Evolutionary conservation across 2,329 filamentous ascomycete genomes (phyloP).

Genomic region (Aspergillus neotritici): DNA sequence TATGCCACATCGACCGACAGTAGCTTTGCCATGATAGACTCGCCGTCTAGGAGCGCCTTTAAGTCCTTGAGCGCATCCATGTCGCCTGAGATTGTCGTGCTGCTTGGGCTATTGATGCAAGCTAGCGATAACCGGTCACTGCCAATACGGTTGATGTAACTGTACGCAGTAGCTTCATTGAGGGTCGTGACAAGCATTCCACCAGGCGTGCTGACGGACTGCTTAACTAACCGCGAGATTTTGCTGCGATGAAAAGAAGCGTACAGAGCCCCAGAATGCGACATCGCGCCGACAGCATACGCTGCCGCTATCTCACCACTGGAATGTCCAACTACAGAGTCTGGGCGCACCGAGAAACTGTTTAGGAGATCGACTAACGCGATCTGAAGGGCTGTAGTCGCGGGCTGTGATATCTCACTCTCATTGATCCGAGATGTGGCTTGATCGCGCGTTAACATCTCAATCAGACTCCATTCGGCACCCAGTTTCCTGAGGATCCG

Average conservation of each 20-base stretch:
- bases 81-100: constrained; percentile 18
- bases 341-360: constrained; percentile 40
- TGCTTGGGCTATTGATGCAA: constrained; percentile 16
- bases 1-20: constrained; percentile 15
- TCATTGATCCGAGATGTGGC: background rate
- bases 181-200: constrained; percentile 6
- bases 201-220: background rate
- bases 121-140: constrained; percentile 5
- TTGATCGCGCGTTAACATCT: background rate
- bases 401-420: constrained; percentile 7
- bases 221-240: too few relatives aligned
- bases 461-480: background rate
- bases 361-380: constrained; percentile 41
- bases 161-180: constrained; percentile 1
- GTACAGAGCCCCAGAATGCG: background rate
- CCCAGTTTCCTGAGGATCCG: background rate
- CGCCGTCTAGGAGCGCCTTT: constrained; percentile 13
- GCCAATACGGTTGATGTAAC: background rate
- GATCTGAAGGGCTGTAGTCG: constrained; percentile 44
- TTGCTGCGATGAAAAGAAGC: constrained; percentile 7
- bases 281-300: constrained; percentile 35
- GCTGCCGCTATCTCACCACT: constrained; percentile 47
- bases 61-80: constrained; percentile 15
- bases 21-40: constrained; percentile 10
- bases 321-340: constrained; percentile 42